Base-by-base conservation (phyloP, 2,329 filamentous ascomycete species). In the Ploettnerulaceae sp. region DNA sequence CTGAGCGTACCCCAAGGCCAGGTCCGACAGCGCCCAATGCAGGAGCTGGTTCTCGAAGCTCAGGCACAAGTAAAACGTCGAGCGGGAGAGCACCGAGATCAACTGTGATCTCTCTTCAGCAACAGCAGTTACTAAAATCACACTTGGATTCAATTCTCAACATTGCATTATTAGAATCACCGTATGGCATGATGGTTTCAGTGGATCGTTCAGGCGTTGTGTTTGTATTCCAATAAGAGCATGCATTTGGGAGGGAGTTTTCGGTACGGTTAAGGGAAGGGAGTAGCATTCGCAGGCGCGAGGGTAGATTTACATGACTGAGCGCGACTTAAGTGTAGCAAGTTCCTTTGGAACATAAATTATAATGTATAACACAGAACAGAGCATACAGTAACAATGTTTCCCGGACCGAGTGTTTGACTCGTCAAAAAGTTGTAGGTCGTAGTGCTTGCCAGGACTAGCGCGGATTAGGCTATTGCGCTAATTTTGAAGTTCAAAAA, bases 181-280 rank as follows among this genome's bases (percentile, higher is more conserved):
- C 93, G 18, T 96, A 95, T 66, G 86, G 85, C 4, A 96, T 97
- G 88, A 85, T 90, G 25, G 75, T 97, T 39, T 94, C 86, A 56
- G 90, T 86, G 44, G 93, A 98, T 71, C 75, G 91, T 58, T 86
- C 84, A 29, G 93, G 93, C 0, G 83, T 91, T 64, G 81, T 97
- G 35, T 95, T 93, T 73, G 82, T 96, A 43, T 95, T 83, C 46
- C 63, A 66, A 39, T 66, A 52, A 50, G 26, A 33, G 41, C 25
- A 38, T 45, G 50, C 55, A 53, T 56, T 44, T 47, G 25, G 36
- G 45, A 28, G 52, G 48, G n/a, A n/a, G n/a, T 20, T 42, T 48
- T 49, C 4, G 41, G 39, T 12, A 15, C 9, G 15, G 18, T 26
- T 12, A n/a, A 21, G 22, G 22, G 14, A 42, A 34, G 26, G 22